Conservation (phyloP, 1,284 basidiomycete genomes). For the Flammula alnicola region DNA sequence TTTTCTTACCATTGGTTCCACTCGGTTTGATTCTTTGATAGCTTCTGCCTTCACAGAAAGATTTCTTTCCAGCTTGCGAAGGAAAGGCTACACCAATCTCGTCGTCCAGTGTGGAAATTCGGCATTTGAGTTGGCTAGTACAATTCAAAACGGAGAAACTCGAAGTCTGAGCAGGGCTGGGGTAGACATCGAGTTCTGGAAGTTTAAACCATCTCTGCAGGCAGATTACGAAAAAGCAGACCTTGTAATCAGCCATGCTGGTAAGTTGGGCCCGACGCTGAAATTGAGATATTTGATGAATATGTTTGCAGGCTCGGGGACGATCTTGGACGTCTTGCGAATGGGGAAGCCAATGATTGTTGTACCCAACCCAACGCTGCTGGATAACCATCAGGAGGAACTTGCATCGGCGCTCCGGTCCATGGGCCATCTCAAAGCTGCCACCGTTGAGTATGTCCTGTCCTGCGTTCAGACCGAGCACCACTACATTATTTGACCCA, state of each 20-base stretch:
- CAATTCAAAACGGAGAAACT: constrained; percentile 33
- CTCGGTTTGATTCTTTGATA: constrained; percentile 80
- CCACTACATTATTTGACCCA: constrained; percentile 4
- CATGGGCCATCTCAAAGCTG: constrained; percentile 68
- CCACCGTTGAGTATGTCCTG: constrained; percentile 58
- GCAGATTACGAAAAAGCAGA: constrained; percentile 70
- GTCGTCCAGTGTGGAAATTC: constrained; percentile 81
- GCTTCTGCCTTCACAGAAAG: constrained; percentile 60
- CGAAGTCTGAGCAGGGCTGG: constrained; percentile 42
- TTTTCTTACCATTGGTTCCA: constrained; percentile 92
- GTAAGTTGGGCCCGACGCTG: constrained; percentile 43
- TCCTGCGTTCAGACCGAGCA: neutral
- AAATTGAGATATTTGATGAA: neutral
- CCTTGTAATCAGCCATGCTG: constrained; percentile 91
- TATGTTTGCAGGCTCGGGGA: constrained; percentile 78
- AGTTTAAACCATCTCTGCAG: constrained; percentile 74
- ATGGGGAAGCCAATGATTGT: constrained; percentile 79
- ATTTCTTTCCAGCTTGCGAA: constrained; percentile 57
- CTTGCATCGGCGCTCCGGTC: constrained; percentile 74
- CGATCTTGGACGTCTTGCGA: constrained; percentile 88
- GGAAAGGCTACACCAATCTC: constrained; percentile 60
- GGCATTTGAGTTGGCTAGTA: constrained; percentile 34
- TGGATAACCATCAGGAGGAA: constrained; percentile 95
- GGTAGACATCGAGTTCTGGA: constrained; percentile 66
- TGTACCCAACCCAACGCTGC: constrained; percentile 86